Percentiles rank a stretch among this genome's conserved stretches.
These are phyloP conservation scores for Psophocarpus tetragonolobus DNA, from an alignment of 306 rosid species.

Conservation along the genomic window DNA sequence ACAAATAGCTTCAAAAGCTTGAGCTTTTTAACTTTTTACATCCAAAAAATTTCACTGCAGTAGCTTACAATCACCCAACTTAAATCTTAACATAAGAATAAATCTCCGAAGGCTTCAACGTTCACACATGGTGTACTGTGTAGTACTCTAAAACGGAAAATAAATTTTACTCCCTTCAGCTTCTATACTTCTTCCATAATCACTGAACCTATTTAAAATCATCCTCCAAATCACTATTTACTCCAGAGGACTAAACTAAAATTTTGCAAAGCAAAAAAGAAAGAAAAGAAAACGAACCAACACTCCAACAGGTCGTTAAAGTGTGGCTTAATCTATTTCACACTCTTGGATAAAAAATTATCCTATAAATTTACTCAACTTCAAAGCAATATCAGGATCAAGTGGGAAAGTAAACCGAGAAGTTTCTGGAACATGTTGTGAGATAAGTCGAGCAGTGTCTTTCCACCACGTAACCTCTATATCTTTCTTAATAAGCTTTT, in stretches of 20 bases:
- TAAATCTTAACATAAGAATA: background rate
- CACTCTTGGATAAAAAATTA: constrained; percentile 33
- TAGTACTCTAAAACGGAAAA: background rate
- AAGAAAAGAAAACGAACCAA: background rate
- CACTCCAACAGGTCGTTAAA: background rate
- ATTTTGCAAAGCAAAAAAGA: background rate
- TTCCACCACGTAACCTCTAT: constrained; percentile 76
- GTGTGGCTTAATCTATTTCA: constrained; percentile 7
- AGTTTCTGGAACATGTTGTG: constrained; percentile 56
- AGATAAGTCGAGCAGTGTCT: constrained; percentile 55
- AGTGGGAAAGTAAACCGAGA: constrained; percentile 52
- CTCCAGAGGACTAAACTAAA: constrained; percentile 2
- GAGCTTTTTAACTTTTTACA: background rate
- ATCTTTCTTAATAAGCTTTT: constrained; percentile 65
- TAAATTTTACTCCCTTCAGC: background rate
- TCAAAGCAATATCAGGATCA: constrained; percentile 40
- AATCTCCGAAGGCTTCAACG: background rate
- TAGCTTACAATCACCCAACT: background rate
- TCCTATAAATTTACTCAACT: constrained; percentile 38
- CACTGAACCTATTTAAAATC: constrained; percentile 14
- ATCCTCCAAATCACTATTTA: constrained; percentile 23
- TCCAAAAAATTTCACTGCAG: constrained; percentile 23
- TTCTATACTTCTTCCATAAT: background rate
- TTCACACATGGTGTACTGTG: background rate
- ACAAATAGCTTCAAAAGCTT: background rate